These are phyloP conservation scores for Verruconis gallopava DNA, from an alignment of 2,329 filamentous ascomycete genomes.

Conservation along the genomic window DNA sequence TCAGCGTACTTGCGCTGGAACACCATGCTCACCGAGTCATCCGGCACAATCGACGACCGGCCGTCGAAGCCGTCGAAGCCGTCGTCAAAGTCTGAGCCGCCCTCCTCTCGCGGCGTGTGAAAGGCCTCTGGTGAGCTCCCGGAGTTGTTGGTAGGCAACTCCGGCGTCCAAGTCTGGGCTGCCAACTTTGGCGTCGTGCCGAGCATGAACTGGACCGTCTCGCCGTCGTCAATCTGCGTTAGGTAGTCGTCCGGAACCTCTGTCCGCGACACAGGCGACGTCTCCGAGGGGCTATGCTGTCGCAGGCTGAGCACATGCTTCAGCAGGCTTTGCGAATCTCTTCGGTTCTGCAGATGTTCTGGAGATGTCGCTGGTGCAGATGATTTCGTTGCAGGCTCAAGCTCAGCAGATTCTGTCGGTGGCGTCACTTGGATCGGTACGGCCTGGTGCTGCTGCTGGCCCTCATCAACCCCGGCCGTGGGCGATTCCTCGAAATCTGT, in stretches of 20 bases:
- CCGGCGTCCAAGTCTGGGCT: constrained; percentile 16
- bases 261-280: constrained; percentile 19
- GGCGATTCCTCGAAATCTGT: constrained; percentile 10
- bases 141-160: constrained; percentile 1
- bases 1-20: constrained; percentile 13
- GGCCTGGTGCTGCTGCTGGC: background rate
- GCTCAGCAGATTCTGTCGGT: background rate
- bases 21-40: constrained; percentile 26
- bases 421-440: background rate
- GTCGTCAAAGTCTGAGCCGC: background rate
- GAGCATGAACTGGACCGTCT: constrained; percentile 45
- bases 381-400: too few relatives aligned
- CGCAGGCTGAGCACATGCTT: constrained; percentile 37
- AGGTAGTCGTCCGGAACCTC: constrained; percentile 17
- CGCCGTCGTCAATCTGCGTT: constrained; percentile 36
- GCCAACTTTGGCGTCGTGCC: constrained; percentile 31
- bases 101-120: constrained; percentile 7
- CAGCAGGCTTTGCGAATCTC: constrained; percentile 20
- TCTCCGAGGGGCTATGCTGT: constrained; percentile 28
- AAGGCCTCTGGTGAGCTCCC: constrained; percentile 10
- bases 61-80: constrained; percentile 15
- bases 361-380: background rate
- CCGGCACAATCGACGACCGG: constrained; percentile 22
- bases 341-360: background rate
- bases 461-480: constrained; percentile 5